A percentile compares a stretch with the other conserved stretches of the same genome.
Conservation (phyloP, 2,329 filamentous ascomycete genomes). For the Pseudocercospora fijiensis region DNA sequence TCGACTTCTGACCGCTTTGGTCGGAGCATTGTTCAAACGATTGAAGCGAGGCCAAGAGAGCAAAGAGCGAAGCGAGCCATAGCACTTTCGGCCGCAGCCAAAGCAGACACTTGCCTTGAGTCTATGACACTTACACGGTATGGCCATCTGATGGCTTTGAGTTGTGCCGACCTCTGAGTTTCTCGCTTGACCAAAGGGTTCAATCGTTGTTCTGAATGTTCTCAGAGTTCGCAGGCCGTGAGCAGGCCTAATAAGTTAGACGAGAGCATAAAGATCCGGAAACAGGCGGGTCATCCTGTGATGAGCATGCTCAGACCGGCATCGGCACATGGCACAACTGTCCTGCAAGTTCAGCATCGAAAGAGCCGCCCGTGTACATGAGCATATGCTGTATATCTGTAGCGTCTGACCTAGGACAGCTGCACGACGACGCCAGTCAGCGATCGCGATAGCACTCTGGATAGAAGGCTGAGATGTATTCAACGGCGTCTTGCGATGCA, state of each 20-base stretch:
- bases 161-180: too few relatives aligned
- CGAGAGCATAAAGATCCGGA: too few relatives aligned
- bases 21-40: background rate
- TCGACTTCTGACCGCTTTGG: background rate
- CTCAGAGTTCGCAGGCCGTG: too few relatives aligned
- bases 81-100: background rate
- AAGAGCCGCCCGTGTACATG: background rate
- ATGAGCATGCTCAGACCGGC: background rate
- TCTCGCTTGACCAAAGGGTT: too few relatives aligned
- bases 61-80: background rate
- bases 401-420: background rate
- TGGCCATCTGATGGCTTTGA: too few relatives aligned
- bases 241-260: too few relatives aligned
- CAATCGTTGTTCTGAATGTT: too few relatives aligned
- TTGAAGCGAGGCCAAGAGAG: background rate
- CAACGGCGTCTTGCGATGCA: background rate
- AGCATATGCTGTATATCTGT: background rate
- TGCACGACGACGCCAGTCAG: background rate
- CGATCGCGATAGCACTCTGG: background rate
- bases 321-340: background rate
- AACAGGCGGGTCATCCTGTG: too few relatives aligned
- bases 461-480: background rate
- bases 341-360: background rate
- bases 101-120: background rate
- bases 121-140: too few relatives aligned